A percentile compares a stretch with the other conserved stretches of the same genome.
phyloP scores from a whole-genome alignment of 768 basidiomycete genomes.

The Leccinum longicurvipes region DNA sequence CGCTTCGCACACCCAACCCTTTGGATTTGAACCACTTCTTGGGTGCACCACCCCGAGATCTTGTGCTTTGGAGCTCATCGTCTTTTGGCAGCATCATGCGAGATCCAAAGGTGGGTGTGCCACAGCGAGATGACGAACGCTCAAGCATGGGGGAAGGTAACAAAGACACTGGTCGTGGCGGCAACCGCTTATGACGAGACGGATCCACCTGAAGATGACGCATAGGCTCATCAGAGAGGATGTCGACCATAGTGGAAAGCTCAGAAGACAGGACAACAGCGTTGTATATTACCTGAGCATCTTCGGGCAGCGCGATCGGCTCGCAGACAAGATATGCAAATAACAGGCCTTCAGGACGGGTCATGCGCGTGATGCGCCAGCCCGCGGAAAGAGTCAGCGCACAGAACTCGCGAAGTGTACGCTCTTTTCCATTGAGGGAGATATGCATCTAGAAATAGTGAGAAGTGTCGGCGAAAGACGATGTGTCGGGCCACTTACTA shows the following conservation, averaged over 20 bases:
- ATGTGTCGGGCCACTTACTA: slow-evolving; percentile 37
- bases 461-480: background rate
- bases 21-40: slow-evolving; percentile 31
- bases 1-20: slow-evolving; percentile 26
- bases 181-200: slow-evolving; percentile 8
- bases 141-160: slow-evolving; percentile 34
- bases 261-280: slow-evolving; percentile 17
- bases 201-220: background rate
- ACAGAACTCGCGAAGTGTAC: slow-evolving; percentile 62
- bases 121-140: slow-evolving; percentile 50
- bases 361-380: slow-evolving; percentile 58
- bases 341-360: slow-evolving; percentile 55
- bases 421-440: slow-evolving; percentile 65
- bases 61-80: slow-evolving; percentile 21
- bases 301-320: slow-evolving; percentile 51
- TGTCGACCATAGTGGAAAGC: slow-evolving; percentile 12
- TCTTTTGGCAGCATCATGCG: slow-evolving; percentile 30
- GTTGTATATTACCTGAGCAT: slow-evolving; percentile 23
- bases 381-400: slow-evolving; percentile 53
- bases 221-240: slow-evolving; percentile 6
- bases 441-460: slow-evolving; percentile 55
- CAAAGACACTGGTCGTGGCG: slow-evolving; percentile 6
- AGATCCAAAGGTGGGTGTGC: slow-evolving; percentile 63
- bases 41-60: slow-evolving; percentile 14
- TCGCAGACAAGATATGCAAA: slow-evolving; percentile 73